phyloP scores from a whole-genome alignment of 2,329 filamentous ascomycete species.

The Lecanosticta acicola region DNA sequence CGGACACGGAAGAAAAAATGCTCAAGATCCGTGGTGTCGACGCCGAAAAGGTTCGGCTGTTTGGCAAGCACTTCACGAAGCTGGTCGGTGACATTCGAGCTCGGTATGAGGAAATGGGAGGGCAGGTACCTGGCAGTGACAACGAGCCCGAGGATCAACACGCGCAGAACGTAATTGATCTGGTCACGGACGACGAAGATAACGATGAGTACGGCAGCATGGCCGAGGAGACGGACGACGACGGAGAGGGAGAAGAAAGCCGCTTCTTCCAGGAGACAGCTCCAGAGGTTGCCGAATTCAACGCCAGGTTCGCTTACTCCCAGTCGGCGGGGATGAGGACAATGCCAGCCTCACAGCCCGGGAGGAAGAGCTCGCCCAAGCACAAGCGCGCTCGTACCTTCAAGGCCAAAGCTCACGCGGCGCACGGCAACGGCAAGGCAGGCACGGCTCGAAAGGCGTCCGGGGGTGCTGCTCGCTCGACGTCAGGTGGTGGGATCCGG shows the following conservation, averaged over 20 bases:
- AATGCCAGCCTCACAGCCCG: slow-evolving; percentile 2
- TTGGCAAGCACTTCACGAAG: slow-evolving; percentile 57
- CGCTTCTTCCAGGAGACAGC: slow-evolving; percentile 18
- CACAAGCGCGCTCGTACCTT: slow-evolving; percentile 1
- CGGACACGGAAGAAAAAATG: slow-evolving; percentile 58
- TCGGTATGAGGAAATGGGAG: slow-evolving; percentile 34
- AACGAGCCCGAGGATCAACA: slow-evolving; percentile 44
- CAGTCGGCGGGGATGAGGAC: slow-evolving; percentile 14
- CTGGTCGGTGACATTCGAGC: slow-evolving; percentile 45
- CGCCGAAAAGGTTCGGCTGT: slow-evolving; percentile 54
- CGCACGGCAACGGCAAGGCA: not conserved
- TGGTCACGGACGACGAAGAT: slow-evolving; percentile 40
- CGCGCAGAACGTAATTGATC: slow-evolving; percentile 44
- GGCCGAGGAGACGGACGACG: slow-evolving; percentile 35
- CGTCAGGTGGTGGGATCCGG: slow-evolving; percentile 2
- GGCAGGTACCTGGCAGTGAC: slow-evolving; percentile 38
- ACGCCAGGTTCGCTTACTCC: slow-evolving; percentile 17
- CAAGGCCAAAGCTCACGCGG: slow-evolving; percentile 4
- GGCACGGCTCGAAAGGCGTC: slow-evolving; percentile 4
- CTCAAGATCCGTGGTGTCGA: slow-evolving; percentile 58
- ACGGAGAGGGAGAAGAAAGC: slow-evolving; percentile 24
- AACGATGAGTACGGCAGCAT: slow-evolving; percentile 37
- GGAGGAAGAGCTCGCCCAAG: slow-evolving; percentile 9
- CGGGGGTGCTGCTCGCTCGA: slow-evolving; percentile 2
- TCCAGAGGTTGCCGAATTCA: slow-evolving; percentile 18